phyloP scores from a whole-genome alignment of 1,139 yeast species.

The Waltiozyma sp. region DNA sequence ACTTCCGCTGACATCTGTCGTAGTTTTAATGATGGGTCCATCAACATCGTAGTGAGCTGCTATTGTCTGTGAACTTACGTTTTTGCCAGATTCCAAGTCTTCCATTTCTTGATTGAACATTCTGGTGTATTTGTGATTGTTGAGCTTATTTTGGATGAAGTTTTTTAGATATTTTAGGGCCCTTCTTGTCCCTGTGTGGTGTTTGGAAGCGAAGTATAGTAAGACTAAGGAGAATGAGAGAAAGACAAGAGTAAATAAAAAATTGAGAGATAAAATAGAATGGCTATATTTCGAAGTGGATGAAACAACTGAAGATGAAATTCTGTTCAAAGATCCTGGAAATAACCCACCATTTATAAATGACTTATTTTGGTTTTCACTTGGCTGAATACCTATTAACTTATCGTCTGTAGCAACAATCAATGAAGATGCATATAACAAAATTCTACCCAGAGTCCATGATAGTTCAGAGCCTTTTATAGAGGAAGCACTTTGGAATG shows the following conservation, averaged over 20 bases:
- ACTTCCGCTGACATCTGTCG: constrained; percentile 10
- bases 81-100: constrained; percentile 14
- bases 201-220: constrained; percentile 7
- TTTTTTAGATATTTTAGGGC: constrained; percentile 7
- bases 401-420: constrained; percentile 24
- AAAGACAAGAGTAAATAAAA: constrained; percentile 5
- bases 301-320: background rate
- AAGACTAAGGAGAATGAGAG: constrained; percentile 3
- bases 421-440: constrained; percentile 48
- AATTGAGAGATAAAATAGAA: background rate
- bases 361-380: constrained; percentile 27
- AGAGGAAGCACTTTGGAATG: constrained; percentile 50
- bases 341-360: constrained; percentile 14
- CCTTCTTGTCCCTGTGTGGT: constrained; percentile 9
- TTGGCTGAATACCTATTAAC: constrained; percentile 42
- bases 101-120: constrained; percentile 12
- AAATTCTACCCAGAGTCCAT: constrained; percentile 57
- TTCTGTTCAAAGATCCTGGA: background rate
- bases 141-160: constrained; percentile 7
- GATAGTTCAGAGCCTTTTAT: constrained; percentile 51
- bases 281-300: background rate
- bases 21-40: background rate
- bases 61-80: background rate
- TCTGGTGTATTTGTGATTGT: constrained; percentile 13
- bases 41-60: background rate